Conservation (phyloP, 768 basidiomycete genomes). For the Russula griseocarnosa region DNA sequence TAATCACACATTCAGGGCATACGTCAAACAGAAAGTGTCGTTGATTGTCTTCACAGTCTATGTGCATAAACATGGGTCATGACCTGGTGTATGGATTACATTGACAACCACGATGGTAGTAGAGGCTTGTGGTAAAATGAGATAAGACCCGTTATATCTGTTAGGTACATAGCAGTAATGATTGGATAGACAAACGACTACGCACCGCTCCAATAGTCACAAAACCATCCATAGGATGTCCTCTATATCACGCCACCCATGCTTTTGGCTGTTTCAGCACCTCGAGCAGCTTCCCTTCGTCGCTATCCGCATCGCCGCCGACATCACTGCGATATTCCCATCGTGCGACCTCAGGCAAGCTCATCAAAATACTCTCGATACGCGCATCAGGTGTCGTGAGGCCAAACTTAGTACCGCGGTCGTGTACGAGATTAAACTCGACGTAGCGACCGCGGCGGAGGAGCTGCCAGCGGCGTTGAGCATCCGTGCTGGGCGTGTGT, state of each 20-base stretch:
- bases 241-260: conserved; percentile 41
- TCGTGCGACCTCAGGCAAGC: conserved; percentile 58
- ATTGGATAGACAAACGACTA: background rate
- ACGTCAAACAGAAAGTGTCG: background rate
- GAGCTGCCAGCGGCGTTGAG: conserved; percentile 87
- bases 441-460: conserved; percentile 89
- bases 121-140: background rate
- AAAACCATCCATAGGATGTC: background rate
- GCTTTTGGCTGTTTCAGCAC: conserved; percentile 47
- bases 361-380: conserved; percentile 63
- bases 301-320: conserved; percentile 44
- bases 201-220: background rate
- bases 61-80: background rate
- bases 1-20: background rate
- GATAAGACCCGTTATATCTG: background rate
- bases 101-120: background rate
- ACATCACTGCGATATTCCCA: conserved; percentile 67
- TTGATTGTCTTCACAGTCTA: no score
- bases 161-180: background rate
- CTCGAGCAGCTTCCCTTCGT: conserved; percentile 50
- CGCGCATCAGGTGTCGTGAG: conserved; percentile 55
- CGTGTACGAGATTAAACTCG: conserved; percentile 77
- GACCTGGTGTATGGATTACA: background rate
- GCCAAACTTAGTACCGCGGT: conserved; percentile 66
- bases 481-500: conserved; percentile 53